A percentile compares a stretch with the other conserved stretches of the same genome.
These are phyloP conservation scores for Verticillium dahliae DNA, from an alignment of 2,329 filamentous ascomycete species.

Conservation along the genomic window DNA sequence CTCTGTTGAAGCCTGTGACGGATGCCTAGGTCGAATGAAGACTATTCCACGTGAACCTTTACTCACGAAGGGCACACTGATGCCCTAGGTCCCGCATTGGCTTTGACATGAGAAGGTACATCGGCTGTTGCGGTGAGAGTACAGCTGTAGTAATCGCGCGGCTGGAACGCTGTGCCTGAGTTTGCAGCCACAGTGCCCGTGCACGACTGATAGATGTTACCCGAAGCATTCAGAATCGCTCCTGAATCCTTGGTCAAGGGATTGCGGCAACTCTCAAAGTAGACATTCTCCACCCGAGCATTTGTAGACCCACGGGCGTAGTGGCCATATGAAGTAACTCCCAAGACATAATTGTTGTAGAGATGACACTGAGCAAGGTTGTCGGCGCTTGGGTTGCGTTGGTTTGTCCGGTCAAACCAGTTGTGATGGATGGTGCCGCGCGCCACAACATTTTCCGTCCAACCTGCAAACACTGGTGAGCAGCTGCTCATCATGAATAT, in stretches of 20 bases:
- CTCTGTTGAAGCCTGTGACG: too few species aligned
- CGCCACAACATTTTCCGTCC: conserved; percentile 11
- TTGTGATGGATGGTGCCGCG: conserved; percentile 11
- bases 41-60: too few species aligned
- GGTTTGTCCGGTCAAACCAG: conserved; percentile 11
- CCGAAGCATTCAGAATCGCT: conserved; percentile 2
- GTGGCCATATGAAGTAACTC: conserved; percentile 9
- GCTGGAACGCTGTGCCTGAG: conserved; percentile 5
- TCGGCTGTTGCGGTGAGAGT: conserved; percentile 5
- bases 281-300: conserved; percentile 10
- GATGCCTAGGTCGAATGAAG: too few species aligned
- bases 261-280: conserved; percentile 9
- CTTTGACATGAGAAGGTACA: conserved; percentile 7
- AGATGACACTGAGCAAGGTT: conserved; percentile 9
- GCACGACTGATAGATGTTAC: conserved; percentile 6
- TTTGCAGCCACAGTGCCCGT: conserved; percentile 6
- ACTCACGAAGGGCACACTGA: too few species aligned
- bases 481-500: too few species aligned
- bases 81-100: conserved; percentile 5
- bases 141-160: conserved; percentile 3
- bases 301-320: conserved; percentile 10
- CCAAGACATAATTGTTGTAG: conserved; percentile 12
- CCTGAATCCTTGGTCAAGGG: conserved; percentile 5
- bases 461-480: background rate
- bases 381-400: conserved; percentile 11